Evolutionary conservation across 345 rosid species (phyloP), one percentile per base, ranked within the genome.

Genomic region (Physaria fendleri): DNA sequence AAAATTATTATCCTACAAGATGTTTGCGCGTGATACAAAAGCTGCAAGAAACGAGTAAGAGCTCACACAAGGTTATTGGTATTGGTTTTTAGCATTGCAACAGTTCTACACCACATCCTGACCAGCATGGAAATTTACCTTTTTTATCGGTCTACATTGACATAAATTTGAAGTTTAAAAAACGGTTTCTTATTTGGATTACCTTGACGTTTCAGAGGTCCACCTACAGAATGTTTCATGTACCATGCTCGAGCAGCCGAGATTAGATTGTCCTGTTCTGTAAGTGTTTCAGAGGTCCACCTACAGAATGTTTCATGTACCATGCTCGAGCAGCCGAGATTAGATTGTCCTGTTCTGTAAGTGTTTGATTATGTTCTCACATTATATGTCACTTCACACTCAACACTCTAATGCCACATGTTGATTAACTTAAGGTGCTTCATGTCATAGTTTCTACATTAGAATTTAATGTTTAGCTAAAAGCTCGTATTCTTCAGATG

Each of bases 1-100:
- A 47, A 93, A 87, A 76, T 46, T 74, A 35, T 60, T 87, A 56
- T 85, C 96, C 24, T 93, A 89, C 78, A 89, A 73, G 79, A 73
- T 76, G 59, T 93, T 89, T 87, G 97, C 97, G 22, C 96, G 97
- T 38, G 97, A 93, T 63, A 87, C 95, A 37, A 89, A 93, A 74
- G 85, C 97, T 59, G 85, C 95, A 65, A 82, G 96, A 82, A 93
- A 79, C 75, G 73, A 58, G 95, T 92, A 81, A 88, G 95, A 57
- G 41, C 56, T 60, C 54, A 6, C 51, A 18, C 33, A 15, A 16
- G 17, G 44, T 66, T 41, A 12, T 28, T 29, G 11, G 30, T 62
- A 32, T 34, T 30, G 2, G 7, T 4, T 51, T 29, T 52, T 22
- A 42, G 63, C 27, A 62, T 47, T 2, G 11, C 40, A 29, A 30